Evolutionary conservation across 1,284 basidiomycete species (phyloP).

Genomic region (Cutaneotrichosporon cutaneum): DNA sequence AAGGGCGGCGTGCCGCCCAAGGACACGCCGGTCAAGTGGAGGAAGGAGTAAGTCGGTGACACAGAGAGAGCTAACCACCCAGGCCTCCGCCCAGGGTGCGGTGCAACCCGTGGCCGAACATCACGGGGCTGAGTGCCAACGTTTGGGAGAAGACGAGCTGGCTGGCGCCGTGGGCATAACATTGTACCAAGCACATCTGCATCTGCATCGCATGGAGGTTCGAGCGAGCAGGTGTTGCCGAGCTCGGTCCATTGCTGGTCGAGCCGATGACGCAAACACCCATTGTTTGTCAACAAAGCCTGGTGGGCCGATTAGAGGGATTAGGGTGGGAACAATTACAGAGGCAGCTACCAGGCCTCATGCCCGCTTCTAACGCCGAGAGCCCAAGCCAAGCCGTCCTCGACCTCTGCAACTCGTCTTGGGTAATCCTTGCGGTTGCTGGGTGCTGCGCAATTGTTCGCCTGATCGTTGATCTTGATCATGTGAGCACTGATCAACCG

Average conservation of each 20-base stretch:
- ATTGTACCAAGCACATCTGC: background rate
- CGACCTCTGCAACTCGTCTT: too few species aligned
- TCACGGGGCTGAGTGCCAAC: conserved; percentile 48
- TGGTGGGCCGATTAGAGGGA: too few species aligned
- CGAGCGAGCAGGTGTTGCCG: background rate
- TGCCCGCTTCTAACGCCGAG: too few species aligned
- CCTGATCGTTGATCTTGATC: background rate
- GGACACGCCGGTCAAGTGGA: conserved; percentile 31
- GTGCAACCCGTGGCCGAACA: conserved; percentile 54
- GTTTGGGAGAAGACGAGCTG: conserved; percentile 47
- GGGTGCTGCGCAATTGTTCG: background rate
- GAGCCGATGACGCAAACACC: background rate
- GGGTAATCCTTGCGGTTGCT: too few species aligned
- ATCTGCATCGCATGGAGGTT: background rate
- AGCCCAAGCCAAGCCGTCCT: too few species aligned
- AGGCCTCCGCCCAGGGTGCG: conserved; percentile 49
- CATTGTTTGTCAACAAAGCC: too few species aligned
- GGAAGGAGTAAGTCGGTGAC: conserved; percentile 31
- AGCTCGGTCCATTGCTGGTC: too few species aligned
- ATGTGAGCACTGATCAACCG: background rate
- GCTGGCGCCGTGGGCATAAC: background rate
- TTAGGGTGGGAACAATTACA: too few species aligned
- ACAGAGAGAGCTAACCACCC: too few species aligned
- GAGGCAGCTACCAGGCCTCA: too few species aligned
- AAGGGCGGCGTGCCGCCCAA: conserved; percentile 41